Percentiles rank a stretch among this genome's conserved stretches.
Evolutionary conservation across 2,329 filamentous ascomycete genomes (phyloP).

Genomic region (Beauveria sp.): DNA sequence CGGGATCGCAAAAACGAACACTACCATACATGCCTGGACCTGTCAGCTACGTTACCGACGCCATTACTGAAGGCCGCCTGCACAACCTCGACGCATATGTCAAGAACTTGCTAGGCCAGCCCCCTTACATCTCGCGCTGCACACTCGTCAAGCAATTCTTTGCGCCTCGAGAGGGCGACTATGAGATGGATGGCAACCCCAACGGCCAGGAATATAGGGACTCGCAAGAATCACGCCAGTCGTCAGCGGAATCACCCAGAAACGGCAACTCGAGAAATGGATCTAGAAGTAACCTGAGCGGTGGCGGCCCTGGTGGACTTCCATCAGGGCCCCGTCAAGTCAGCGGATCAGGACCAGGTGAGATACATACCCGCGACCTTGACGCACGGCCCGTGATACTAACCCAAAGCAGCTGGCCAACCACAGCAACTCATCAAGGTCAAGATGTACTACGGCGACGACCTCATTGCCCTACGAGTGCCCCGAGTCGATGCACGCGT

Average conservation of each 20-base stretch:
- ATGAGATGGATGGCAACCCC: conserved; percentile 72
- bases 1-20: conserved; percentile 67
- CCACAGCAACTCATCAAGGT: conserved; percentile 63
- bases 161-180: conserved; percentile 80
- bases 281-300: conserved; percentile 56
- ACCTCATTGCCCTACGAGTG: conserved; percentile 86
- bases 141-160: conserved; percentile 86
- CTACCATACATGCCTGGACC: conserved; percentile 97
- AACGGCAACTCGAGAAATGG: conserved; percentile 57
- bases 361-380: conserved; percentile 31
- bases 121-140: conserved; percentile 75
- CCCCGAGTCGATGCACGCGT: conserved; percentile 37
- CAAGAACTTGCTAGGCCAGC: conserved; percentile 79
- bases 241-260: conserved; percentile 54
- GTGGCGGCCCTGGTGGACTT: conserved; percentile 44
- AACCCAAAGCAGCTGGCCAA: conserved; percentile 19
- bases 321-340: conserved; percentile 40
- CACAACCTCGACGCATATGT: conserved; percentile 95
- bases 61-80: conserved; percentile 85
- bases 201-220: conserved; percentile 72
- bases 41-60: conserved; percentile 96
- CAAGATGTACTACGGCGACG: conserved; percentile 89
- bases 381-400: conserved; percentile 37
- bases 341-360: conserved; percentile 26
- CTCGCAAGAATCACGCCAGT: conserved; percentile 62